Evolutionary conservation across 805 yeast species (phyloP).

Genomic region (Ogataea saltuana): DNA sequence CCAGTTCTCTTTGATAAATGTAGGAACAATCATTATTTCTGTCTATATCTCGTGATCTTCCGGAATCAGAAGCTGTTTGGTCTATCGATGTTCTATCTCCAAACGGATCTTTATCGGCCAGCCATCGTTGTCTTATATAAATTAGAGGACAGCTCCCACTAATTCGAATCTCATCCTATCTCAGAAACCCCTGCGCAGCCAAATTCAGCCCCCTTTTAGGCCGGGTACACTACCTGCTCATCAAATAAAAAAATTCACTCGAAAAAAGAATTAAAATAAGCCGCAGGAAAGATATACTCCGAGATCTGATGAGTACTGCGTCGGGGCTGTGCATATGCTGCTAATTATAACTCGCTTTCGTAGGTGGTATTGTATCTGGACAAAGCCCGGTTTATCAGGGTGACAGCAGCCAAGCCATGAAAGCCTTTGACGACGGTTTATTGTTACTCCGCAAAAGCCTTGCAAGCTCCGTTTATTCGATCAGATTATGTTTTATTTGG

Average conservation of each 20-base stretch:
- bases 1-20: conserved; percentile 23
- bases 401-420: background rate
- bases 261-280: too few species aligned
- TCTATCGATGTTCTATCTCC: background rate
- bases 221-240: conserved; percentile 12
- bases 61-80: background rate
- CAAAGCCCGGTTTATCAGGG: background rate
- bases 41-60: background rate
- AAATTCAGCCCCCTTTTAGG: conserved; percentile 17
- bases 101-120: background rate
- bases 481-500: too few species aligned
- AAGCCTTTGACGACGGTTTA: too few species aligned
- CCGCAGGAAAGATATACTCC: background rate
- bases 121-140: background rate
- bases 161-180: background rate
- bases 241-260: background rate
- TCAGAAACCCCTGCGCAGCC: background rate
- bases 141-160: conserved; percentile 3
- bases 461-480: too few species aligned
- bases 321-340: background rate
- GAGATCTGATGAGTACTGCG: background rate
- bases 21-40: conserved; percentile 24
- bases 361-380: too few species aligned
- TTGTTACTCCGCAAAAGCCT: conserved; percentile 1
- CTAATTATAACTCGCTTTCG: too few species aligned